Evolutionary conservation across 495 filamentous ascomycete species (phyloP).

Genomic region (Glarea lozoyensis): DNA sequence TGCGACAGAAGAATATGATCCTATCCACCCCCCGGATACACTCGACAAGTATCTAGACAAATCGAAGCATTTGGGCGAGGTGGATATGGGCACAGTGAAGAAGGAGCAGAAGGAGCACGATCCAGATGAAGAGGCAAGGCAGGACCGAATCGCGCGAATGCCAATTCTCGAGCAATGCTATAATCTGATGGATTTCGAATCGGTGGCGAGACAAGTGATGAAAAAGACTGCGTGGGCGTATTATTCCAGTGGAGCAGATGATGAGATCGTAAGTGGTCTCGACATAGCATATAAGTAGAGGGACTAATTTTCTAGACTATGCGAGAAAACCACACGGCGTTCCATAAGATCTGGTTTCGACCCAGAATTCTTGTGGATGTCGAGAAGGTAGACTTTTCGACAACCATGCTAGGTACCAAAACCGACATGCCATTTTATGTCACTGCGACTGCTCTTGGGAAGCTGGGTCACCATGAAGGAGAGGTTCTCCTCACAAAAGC

Average conservation of each 20-base stretch:
- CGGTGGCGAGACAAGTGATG: slow-evolving; percentile 79
- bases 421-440: slow-evolving; percentile 82
- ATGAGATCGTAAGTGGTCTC: slow-evolving; percentile 76
- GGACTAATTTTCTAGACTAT: slow-evolving; percentile 57
- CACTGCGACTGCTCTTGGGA: slow-evolving; percentile 85
- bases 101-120: slow-evolving; percentile 59
- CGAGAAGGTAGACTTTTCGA: slow-evolving; percentile 72
- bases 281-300: background rate
- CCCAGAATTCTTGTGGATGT: slow-evolving; percentile 81
- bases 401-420: slow-evolving; percentile 85
- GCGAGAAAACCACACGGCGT: slow-evolving; percentile 93
- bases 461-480: slow-evolving; percentile 81
- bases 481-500: slow-evolving; percentile 84
- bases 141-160: slow-evolving; percentile 67
- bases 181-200: slow-evolving; percentile 92
- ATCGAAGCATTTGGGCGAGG: slow-evolving; percentile 81
- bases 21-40: slow-evolving; percentile 71
- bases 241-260: slow-evolving; percentile 91
- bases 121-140: slow-evolving; percentile 69
- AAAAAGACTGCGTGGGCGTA: slow-evolving; percentile 95
- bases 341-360: slow-evolving; percentile 96
- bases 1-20: slow-evolving; percentile 75
- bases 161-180: slow-evolving; percentile 83
- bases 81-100: slow-evolving; percentile 82
- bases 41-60: slow-evolving; percentile 74